phyloP scores from a whole-genome alignment of 1,284 basidiomycete species.

The Sporisorium graminicola region DNA sequence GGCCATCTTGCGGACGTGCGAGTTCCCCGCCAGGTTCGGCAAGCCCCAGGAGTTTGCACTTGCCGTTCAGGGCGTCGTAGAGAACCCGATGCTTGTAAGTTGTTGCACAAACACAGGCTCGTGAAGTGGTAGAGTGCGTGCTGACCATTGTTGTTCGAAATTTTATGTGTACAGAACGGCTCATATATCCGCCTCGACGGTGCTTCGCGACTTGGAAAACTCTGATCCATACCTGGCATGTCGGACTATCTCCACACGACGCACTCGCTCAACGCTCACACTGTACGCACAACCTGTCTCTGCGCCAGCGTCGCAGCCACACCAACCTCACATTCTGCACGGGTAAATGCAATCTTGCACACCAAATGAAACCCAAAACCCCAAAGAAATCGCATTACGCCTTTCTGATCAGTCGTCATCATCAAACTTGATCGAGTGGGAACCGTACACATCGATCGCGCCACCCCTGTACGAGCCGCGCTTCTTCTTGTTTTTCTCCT shows the following conservation, averaged over 20 bases:
- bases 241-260: too few relatives aligned
- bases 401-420: slow-evolving; percentile 38
- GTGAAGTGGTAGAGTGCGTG: background rate
- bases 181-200: slow-evolving; percentile 65
- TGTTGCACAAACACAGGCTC: too few relatives aligned
- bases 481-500: slow-evolving; percentile 99
- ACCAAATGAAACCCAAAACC: too few relatives aligned
- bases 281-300: slow-evolving; percentile 70
- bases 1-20: slow-evolving; percentile 35
- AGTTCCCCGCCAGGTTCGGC: slow-evolving; percentile 61
- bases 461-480: slow-evolving; percentile 75
- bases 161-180: slow-evolving; percentile 37
- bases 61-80: slow-evolving; percentile 60
- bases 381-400: too few relatives aligned
- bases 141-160: too few relatives aligned
- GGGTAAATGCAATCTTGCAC: too few relatives aligned
- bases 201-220: slow-evolving; percentile 65
- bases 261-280: slow-evolving; percentile 74
- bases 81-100: slow-evolving; percentile 66
- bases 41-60: slow-evolving; percentile 65
- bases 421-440: slow-evolving; percentile 67
- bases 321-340: too few relatives aligned
- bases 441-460: slow-evolving; percentile 63
- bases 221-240: too few relatives aligned
- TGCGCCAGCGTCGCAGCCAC: too few relatives aligned